Conservation (phyloP, 225 moss, liverwort and hornwort genomes). For the Marchantia paleacea region DNA sequence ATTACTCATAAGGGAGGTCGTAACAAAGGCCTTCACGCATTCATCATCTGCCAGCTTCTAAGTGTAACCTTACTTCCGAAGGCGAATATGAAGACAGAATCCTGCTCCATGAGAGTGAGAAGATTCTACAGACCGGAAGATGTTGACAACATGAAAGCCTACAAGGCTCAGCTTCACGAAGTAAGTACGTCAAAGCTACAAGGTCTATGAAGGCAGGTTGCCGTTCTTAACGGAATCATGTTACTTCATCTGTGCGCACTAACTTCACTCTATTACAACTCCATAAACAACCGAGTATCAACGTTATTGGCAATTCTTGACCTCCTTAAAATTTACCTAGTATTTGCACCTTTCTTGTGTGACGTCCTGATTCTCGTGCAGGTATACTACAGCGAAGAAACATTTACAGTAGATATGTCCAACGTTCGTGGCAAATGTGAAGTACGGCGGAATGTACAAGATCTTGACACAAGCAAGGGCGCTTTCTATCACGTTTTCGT, state of each 20-base stretch:
- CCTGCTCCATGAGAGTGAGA: slow-evolving; percentile 52
- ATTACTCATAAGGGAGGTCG: slow-evolving; percentile 75
- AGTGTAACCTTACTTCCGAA: slow-evolving; percentile 49
- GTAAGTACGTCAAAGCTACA: slow-evolving; percentile 23
- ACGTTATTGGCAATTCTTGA: too few relatives aligned
- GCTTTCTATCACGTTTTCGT: slow-evolving; percentile 71
- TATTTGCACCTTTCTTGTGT: neutral
- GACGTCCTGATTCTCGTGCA: slow-evolving; percentile 22
- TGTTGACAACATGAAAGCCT: slow-evolving; percentile 69
- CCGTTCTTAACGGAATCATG: too few relatives aligned
- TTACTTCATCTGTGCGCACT: too few relatives aligned
- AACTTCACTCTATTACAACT: too few relatives aligned
- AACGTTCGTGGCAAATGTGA: slow-evolving; percentile 73
- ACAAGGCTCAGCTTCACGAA: slow-evolving; percentile 85
- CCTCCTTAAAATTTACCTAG: too few relatives aligned
- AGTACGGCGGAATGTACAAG: slow-evolving; percentile 69
- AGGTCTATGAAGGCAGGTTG: too few relatives aligned
- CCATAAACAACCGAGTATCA: too few relatives aligned
- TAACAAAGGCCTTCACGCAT: slow-evolving; percentile 89
- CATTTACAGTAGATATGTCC: slow-evolving; percentile 62
- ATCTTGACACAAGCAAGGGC: slow-evolving; percentile 61
- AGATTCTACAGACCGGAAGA: slow-evolving; percentile 96
- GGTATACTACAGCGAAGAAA: slow-evolving; percentile 90
- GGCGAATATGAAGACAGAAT: slow-evolving; percentile 35
- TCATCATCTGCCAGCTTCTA: slow-evolving; percentile 77